phyloP scores from a whole-genome alignment of 108 stramenopile genomes.

The Skeletonema costatum region DNA sequence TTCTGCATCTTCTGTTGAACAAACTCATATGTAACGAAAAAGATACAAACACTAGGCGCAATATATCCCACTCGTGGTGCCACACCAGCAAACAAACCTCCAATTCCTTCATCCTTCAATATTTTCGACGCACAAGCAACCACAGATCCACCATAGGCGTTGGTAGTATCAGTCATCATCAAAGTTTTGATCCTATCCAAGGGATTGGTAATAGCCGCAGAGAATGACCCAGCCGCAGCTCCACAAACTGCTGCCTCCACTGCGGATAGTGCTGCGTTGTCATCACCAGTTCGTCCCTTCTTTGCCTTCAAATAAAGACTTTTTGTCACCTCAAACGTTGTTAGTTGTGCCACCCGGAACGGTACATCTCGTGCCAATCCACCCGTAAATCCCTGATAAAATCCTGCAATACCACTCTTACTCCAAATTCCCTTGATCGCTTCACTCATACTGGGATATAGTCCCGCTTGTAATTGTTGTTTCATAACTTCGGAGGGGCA shows the following conservation, averaged over 20 bases:
- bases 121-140: conserved; percentile 60
- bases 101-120: conserved; percentile 61
- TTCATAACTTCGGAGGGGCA: conserved; percentile 77
- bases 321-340: conserved; percentile 78
- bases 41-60: conserved; percentile 82
- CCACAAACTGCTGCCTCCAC: conserved; percentile 77
- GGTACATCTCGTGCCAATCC: conserved; percentile 80
- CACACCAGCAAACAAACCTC: conserved; percentile 63
- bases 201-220: conserved; percentile 75
- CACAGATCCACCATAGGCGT: conserved; percentile 62
- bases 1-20: conserved; percentile 55
- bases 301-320: conserved; percentile 42
- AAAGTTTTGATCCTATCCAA: conserved; percentile 81
- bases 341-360: conserved; percentile 80
- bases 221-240: conserved; percentile 77
- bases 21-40: conserved; percentile 83
- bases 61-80: conserved; percentile 78
- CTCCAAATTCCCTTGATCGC: conserved; percentile 61
- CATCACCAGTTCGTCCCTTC: not conserved
- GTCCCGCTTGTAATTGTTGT: conserved; percentile 79
- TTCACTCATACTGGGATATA: conserved; percentile 59
- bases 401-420: conserved; percentile 58
- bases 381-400: conserved; percentile 71
- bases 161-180: conserved; percentile 75
- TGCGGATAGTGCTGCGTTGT: conserved; percentile 45